These are phyloP conservation scores for Skeletonema costatum DNA, from an alignment of 108 stramenopile genomes.

Conservation along the genomic window DNA sequence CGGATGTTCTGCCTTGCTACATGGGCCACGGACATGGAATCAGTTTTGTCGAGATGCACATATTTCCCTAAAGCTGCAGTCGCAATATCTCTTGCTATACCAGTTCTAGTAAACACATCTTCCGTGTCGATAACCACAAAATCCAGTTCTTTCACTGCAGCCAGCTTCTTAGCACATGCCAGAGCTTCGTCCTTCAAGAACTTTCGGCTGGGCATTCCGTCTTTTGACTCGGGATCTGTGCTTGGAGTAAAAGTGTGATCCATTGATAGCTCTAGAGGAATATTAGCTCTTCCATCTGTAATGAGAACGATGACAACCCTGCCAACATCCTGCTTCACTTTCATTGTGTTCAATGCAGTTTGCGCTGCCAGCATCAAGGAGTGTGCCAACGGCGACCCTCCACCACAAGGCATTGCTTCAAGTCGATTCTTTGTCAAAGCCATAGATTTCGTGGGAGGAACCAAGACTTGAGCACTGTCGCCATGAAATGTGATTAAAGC, in stretches of 20 bases:
- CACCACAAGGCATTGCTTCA: conserved; percentile 84
- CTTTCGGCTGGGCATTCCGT: conserved; percentile 58
- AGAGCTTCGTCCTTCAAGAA: conserved; percentile 71
- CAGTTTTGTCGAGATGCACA: conserved; percentile 37
- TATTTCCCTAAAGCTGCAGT: conserved; percentile 55
- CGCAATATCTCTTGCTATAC: conserved; percentile 74
- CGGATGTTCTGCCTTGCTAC: conserved; percentile 23
- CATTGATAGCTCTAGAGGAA: conserved; percentile 52
- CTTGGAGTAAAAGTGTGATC: conserved; percentile 51
- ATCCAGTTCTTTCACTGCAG: conserved; percentile 52
- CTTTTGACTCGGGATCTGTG: conserved; percentile 36
- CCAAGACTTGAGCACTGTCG: conserved; percentile 70
- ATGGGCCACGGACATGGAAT: conserved; percentile 12
- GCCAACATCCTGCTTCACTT: conserved; percentile 67
- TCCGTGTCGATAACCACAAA: conserved; percentile 71
- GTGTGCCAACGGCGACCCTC: conserved; percentile 80
- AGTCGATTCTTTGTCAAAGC: conserved; percentile 69
- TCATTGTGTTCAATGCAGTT: conserved; percentile 73
- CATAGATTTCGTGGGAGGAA: conserved; percentile 79
- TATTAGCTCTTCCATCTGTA: conserved; percentile 76
- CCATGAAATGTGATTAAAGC: conserved; percentile 79
- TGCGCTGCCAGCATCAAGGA: conserved; percentile 58
- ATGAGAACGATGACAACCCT: conserved; percentile 72
- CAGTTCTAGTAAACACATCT: conserved; percentile 73
- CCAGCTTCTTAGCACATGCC: conserved; percentile 54